phyloP scores from a whole-genome alignment of 257 asterid species.

The Ballota nigra region DNA sequence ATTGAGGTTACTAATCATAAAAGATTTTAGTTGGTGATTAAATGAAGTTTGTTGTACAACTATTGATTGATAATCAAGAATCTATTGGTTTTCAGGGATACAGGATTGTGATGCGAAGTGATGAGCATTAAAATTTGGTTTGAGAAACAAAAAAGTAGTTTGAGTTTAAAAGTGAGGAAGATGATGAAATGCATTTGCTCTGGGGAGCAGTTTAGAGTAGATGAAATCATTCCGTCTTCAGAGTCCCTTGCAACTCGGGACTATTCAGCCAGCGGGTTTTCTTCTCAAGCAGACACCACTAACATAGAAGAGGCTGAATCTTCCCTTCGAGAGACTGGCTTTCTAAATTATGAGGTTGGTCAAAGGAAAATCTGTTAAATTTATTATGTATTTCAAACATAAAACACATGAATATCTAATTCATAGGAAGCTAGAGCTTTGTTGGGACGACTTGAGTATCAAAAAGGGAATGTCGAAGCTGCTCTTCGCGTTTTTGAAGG shows the following conservation, averaged over 20 bases:
- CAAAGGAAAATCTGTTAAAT: no score
- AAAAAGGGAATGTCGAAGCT: slow-evolving; percentile 82
- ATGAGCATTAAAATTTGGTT: slow-evolving; percentile 85
- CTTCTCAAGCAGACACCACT: slow-evolving; percentile 71
- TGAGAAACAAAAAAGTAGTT: slow-evolving; percentile 43
- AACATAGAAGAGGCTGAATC: slow-evolving; percentile 96
- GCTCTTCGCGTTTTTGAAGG: slow-evolving; percentile 95
- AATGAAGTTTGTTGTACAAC: no score
- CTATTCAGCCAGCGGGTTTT: slow-evolving; percentile 84
- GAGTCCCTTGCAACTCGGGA: slow-evolving; percentile 93
- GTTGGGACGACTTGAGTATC: slow-evolving; percentile 92
- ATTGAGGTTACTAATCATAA: background rate
- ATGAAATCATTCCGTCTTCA: slow-evolving; percentile 73
- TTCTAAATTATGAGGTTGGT: slow-evolving; percentile 82
- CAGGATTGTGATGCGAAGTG: slow-evolving; percentile 51
- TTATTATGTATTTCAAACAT: background rate
- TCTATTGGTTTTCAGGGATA: slow-evolving; percentile 27
- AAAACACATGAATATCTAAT: background rate
- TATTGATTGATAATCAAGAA: no score
- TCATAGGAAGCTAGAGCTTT: slow-evolving; percentile 92
- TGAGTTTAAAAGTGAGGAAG: slow-evolving; percentile 49
- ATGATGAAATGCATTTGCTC: slow-evolving; percentile 99
- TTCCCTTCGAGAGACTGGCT: slow-evolving; percentile 91
- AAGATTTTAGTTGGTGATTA: background rate
- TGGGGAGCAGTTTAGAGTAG: slow-evolving; percentile 67